Conservation (phyloP, 192 early-diverging fungal genomes). For the Coemansia erecta region DNA sequence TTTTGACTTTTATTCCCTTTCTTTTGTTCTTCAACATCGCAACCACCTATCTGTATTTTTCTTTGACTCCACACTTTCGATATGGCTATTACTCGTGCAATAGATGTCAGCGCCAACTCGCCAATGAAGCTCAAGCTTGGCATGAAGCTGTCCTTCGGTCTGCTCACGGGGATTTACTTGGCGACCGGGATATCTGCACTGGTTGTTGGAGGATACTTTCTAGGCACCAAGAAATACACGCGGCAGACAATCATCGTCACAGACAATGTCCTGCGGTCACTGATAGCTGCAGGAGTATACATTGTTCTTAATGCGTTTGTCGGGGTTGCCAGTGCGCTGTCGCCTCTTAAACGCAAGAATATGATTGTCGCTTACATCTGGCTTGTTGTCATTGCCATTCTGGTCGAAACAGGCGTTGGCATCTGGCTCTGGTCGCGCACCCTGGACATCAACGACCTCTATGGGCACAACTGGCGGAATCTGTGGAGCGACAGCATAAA, state of each 20-base stretch:
- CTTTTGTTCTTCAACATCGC: neutral
- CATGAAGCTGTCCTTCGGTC: slow-evolving; percentile 17
- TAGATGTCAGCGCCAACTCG: slow-evolving; percentile 10
- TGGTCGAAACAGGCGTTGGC: slow-evolving; percentile 28
- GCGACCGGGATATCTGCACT: slow-evolving; percentile 29
- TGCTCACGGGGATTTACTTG: slow-evolving; percentile 26
- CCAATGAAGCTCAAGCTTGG: slow-evolving; percentile 25
- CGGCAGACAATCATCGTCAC: slow-evolving; percentile 31
- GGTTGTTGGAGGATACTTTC: slow-evolving; percentile 27
- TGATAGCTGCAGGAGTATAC: slow-evolving; percentile 30
- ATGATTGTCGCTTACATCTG: slow-evolving; percentile 24
- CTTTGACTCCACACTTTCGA: neutral
- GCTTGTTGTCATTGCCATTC: slow-evolving; percentile 13
- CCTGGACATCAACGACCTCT: slow-evolving; percentile 29
- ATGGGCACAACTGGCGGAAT: slow-evolving; percentile 43
- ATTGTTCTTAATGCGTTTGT: slow-evolving; percentile 16
- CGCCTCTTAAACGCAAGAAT: slow-evolving; percentile 35
- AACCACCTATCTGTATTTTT: neutral
- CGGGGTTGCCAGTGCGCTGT: slow-evolving; percentile 25
- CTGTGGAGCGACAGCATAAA: slow-evolving; percentile 33
- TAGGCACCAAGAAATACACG: slow-evolving; percentile 12
- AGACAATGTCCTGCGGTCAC: slow-evolving; percentile 21
- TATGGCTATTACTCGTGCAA: slow-evolving; percentile 6
- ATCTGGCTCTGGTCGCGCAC: slow-evolving; percentile 48
- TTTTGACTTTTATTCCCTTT: neutral